Evolutionary conservation across 352 stramenopile genomes (phyloP).

Genomic region (Saprolegnia diclina): DNA sequence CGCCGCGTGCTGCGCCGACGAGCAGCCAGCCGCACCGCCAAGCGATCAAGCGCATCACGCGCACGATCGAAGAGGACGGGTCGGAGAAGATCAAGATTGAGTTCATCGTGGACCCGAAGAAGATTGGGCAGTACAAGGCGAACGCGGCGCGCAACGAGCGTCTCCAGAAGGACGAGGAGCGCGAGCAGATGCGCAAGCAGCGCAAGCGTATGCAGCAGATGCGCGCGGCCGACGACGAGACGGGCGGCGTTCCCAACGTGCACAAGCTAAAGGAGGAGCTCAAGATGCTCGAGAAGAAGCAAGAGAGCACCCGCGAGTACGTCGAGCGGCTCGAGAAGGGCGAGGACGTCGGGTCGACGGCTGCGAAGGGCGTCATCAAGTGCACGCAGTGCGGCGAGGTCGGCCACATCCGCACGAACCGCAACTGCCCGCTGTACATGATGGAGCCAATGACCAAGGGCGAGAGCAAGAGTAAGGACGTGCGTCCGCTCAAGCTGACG

Average conservation of each 20-base stretch:
- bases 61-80: constrained; percentile 73
- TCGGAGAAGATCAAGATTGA: constrained; percentile 70
- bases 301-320: constrained; percentile 78
- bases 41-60: constrained; percentile 66
- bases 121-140: constrained; percentile 63
- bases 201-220: constrained; percentile 53
- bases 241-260: constrained; percentile 48
- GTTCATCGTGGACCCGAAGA: constrained; percentile 71
- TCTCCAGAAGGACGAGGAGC: constrained; percentile 60
- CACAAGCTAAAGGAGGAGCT: constrained; percentile 81
- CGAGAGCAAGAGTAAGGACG: constrained; percentile 31
- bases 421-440: constrained; percentile 78
- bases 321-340: constrained; percentile 77
- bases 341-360: constrained; percentile 34
- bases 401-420: constrained; percentile 80
- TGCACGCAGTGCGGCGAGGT: constrained; percentile 75
- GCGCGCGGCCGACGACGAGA: constrained; percentile 42
- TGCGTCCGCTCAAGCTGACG: constrained; percentile 52
- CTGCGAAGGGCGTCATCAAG: constrained; percentile 59
- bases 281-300: constrained; percentile 77
- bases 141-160: constrained; percentile 72
- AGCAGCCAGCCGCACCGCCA: constrained; percentile 31
- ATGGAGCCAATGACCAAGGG: constrained; percentile 25
- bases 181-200: constrained; percentile 60
- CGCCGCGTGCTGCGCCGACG: constrained; percentile 43